phyloP scores from a whole-genome alignment of 331 rosid species.

The Cydonia oblonga region DNA sequence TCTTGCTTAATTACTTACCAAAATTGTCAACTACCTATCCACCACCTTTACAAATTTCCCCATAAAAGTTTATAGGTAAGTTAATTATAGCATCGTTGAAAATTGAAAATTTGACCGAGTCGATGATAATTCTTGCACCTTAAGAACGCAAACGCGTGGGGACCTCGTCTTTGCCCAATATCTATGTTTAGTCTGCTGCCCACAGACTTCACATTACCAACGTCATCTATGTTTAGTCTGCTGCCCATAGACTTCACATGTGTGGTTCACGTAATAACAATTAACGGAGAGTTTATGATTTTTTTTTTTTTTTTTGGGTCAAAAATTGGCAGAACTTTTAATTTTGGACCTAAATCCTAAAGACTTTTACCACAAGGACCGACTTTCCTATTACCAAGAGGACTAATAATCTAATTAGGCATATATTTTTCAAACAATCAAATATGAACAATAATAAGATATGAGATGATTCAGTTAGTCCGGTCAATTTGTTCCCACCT shows the following conservation, averaged over 20 bases:
- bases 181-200: background rate
- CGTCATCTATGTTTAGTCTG: background rate
- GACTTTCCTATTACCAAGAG: too few species aligned
- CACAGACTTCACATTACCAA: background rate
- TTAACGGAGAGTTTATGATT: too few species aligned
- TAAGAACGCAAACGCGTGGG: background rate
- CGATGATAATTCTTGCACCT: background rate
- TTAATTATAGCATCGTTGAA: background rate
- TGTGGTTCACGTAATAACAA: too few species aligned
- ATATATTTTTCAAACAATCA: too few species aligned
- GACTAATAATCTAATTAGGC: too few species aligned
- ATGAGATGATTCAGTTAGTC: too few species aligned
- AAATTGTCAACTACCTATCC: background rate
- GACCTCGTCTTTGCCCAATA: background rate
- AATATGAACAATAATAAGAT: too few species aligned
- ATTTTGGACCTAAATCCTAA: too few species aligned
- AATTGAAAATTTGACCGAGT: background rate
- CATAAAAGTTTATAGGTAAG: background rate
- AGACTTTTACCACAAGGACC: too few species aligned
- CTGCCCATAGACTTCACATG: background rate
- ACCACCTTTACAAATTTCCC: background rate
- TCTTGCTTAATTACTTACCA: too few species aligned
- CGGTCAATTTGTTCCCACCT: background rate
- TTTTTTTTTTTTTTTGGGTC: too few species aligned
- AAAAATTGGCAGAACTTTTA: too few species aligned